Base-by-base conservation (phyloP, 2,329 filamentous ascomycete species). In the Epicoccum sorghinum region DNA sequence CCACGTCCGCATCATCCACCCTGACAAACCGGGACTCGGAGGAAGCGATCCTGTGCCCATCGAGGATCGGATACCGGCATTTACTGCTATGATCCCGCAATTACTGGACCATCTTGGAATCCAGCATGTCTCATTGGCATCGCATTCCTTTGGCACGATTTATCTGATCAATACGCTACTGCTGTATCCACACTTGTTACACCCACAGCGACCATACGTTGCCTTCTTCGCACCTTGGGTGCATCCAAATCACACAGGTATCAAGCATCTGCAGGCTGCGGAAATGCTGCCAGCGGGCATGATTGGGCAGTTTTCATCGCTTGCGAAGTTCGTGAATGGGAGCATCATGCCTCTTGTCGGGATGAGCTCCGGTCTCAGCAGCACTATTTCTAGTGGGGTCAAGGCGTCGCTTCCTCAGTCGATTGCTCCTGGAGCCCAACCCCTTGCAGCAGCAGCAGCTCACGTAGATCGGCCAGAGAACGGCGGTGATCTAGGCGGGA, bases 211-310 rank as follows among this genome's bases (percentile, higher is more conserved):
- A 13, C 66, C 63, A 10, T 65, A 62, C 36, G 55, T 62, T 32
- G 49, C 57, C 18, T 61, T 67, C 37, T 66, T 65, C 37, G 61
- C 64, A 12, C 66, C 66, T 0, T 68, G 66, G 64, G 62, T 68
- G 0, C 65, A 66, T 41, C 60, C 52, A 1, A 60, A 52, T 0
- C 63, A 69, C 33, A 56, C 64, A 7, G 48, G 55, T 13, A 24
- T 65, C 13, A 30, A 24, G 9, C 52, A 57, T 6, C 18, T 66
- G 30, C 41, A 52, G 32, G 61, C 57, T 3, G 50, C 58, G 1
- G 58, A 55, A 13, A 43, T 61, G 9, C 51, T 67, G 14, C 65
- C 65, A 6, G 47, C 53, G 14, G 14, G 52, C 2, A 9, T 62
- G 24, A 59, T 67, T n/a, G 60, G 61, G 13, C 45, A 46, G 18